A percentile compares a stretch with the other conserved stretches of the same genome.
Evolutionary conservation across 2,329 filamentous ascomycete species (phyloP).

Genomic region (Sporothrix euskadiensis): DNA sequence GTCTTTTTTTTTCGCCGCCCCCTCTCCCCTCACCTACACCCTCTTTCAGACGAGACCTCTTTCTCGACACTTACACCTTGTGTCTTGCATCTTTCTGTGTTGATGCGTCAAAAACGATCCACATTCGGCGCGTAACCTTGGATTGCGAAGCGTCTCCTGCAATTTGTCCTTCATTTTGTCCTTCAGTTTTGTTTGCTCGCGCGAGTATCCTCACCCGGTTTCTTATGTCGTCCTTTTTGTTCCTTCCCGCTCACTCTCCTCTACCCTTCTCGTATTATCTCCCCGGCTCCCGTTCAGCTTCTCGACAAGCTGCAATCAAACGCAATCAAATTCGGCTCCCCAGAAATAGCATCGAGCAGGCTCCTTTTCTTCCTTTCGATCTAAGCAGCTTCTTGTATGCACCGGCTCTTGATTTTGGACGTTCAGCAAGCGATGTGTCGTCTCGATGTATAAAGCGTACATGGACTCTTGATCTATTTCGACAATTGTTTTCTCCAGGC

Average conservation of each 20-base stretch:
- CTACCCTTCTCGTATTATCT: not conserved
- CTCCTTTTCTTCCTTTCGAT: not conserved
- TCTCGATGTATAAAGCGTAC: not conserved
- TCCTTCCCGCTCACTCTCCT: not conserved
- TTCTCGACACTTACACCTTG: not conserved
- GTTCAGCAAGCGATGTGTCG: not conserved
- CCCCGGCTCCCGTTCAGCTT: not conserved
- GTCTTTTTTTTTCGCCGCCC: not conserved
- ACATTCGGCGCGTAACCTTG: constrained; percentile 1
- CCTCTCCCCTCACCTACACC: not conserved
- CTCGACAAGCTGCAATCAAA: not conserved
- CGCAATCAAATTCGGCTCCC: not conserved
- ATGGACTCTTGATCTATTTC: not conserved
- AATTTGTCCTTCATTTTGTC: no score
- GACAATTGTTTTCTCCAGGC: not conserved
- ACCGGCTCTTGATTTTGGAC: not conserved
- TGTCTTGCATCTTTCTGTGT: not conserved
- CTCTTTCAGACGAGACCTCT: not conserved
- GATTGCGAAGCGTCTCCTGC: no score
- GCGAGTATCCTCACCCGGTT: not conserved
- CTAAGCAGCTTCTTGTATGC: not conserved
- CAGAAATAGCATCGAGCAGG: not conserved
- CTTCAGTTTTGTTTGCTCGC: not conserved
- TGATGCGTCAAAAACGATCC: not conserved
- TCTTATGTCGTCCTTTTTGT: not conserved